These are phyloP conservation scores for Paramyrothecium sp. DNA, from an alignment of 2,329 filamentous ascomycete species.

Conservation along the genomic window DNA sequence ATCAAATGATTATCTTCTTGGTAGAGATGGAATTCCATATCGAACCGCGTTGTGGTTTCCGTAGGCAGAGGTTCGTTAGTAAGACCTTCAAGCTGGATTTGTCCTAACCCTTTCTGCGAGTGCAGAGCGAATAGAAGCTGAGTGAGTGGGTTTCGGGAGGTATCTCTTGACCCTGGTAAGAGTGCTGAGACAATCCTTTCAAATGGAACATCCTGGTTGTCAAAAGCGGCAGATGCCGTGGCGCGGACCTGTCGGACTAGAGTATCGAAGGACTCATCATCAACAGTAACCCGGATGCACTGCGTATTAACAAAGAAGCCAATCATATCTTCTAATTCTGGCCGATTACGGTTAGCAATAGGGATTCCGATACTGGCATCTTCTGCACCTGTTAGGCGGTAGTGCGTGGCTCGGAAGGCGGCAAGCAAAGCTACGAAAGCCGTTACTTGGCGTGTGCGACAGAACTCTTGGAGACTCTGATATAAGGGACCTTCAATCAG, in stretches of 20 bases:
- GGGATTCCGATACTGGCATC: constrained; percentile 19
- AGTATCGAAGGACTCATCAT: constrained; percentile 9
- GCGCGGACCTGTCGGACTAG: constrained; percentile 13
- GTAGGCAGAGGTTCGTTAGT: not conserved
- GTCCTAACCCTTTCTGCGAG: constrained; percentile 17
- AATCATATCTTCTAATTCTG: constrained; percentile 15
- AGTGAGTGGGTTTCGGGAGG: constrained; percentile 12
- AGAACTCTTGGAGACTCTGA: constrained; percentile 7
- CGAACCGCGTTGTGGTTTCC: constrained; percentile 13
- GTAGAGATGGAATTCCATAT: constrained; percentile 22
- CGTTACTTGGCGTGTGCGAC: constrained; percentile 4
- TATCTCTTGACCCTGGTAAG: constrained; percentile 7
- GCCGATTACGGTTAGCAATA: constrained; percentile 14
- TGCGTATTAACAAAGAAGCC: constrained; percentile 25
- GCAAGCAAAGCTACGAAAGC: constrained; percentile 15
- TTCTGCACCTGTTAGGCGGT: constrained; percentile 17
- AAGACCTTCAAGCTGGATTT: not conserved
- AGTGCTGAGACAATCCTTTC: not conserved
- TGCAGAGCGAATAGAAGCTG: constrained; percentile 17
- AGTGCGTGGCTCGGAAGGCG: constrained; percentile 21
- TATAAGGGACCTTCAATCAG: constrained; percentile 9
- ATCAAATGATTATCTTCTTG: constrained; percentile 10
- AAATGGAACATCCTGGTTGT: constrained; percentile 15
- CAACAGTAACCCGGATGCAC: constrained; percentile 17
- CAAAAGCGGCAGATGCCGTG: constrained; percentile 9